Evolutionary conservation across 257 asterid species (phyloP), one percentile per base, ranked within the genome.

Genomic region (Mentha longifolia): DNA sequence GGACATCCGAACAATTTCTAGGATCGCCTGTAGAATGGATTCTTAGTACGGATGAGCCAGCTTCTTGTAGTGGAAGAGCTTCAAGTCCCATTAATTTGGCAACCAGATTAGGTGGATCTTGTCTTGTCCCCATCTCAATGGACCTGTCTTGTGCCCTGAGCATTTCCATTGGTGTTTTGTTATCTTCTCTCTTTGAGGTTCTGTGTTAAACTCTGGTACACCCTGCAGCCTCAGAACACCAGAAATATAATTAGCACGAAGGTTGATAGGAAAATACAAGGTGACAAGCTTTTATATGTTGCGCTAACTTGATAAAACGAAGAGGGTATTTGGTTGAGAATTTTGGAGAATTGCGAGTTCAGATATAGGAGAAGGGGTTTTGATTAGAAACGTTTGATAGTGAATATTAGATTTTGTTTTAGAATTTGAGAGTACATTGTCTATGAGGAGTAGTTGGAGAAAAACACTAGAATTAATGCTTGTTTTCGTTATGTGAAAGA

Each of bases 21-120:
- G 89, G 84, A 71, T 80, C 85, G 50, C 78, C 86, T 70, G 78
- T 78, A 35, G 25, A 77, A 50, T 74, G 87, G 76, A 75, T 85
- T 78, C 82, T 81, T 59, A 70, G 74, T n/a, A 75, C 61, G 35
- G 85, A 78, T 66, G 87, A 50, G 69, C 76, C 87, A 64, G 92
- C 74, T 63, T 84, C 85, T 54, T 79, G 87, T 42, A 64, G 87
- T 20, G 97, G 96, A 81, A 91, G 90, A 76, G 89, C 66, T 74
- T 95, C 98, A 74, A 95, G 99, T 49, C 99, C 99, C 99, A 95
- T 95, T 77, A 95, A 69, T 82, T 89, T 95, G 60, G 99, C 99
- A 79, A 95, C 95, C 66, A 95, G 76, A 82, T 86, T 87, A 62
- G 99, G 89, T 45, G 94, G 87, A 72, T 84, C 83, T 46, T 75